Evolutionary conservation across 2,329 filamentous ascomycete genomes (phyloP).

Genomic region (Diaporthe citri): DNA sequence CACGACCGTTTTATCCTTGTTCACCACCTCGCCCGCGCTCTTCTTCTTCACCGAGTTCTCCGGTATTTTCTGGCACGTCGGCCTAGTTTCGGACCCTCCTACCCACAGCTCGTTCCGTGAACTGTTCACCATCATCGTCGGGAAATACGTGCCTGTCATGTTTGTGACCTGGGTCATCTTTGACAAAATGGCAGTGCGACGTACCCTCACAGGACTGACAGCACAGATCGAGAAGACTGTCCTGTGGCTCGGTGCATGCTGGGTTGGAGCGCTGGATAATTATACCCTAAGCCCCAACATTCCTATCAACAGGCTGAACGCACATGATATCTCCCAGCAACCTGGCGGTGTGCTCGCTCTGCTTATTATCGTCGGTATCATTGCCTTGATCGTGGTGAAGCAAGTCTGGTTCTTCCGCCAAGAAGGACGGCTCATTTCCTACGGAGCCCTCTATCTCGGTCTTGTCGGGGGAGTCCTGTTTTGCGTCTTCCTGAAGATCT

Average conservation of each 20-base stretch:
- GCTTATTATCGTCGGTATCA: slow-evolving; percentile 78
- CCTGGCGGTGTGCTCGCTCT: slow-evolving; percentile 89
- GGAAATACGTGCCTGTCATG: slow-evolving; percentile 86
- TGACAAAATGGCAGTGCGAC: slow-evolving; percentile 81
- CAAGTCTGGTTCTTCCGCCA: slow-evolving; percentile 90
- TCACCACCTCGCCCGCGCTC: slow-evolving; percentile 80
- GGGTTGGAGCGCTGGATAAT: slow-evolving; percentile 92
- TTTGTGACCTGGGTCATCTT: slow-evolving; percentile 92
- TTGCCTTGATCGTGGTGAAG: slow-evolving; percentile 76
- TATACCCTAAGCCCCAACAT: slow-evolving; percentile 91
- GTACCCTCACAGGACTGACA: slow-evolving; percentile 77
- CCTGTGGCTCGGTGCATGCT: slow-evolving; percentile 89
- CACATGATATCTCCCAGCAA: slow-evolving; percentile 88
- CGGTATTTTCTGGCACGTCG: slow-evolving; percentile 89
- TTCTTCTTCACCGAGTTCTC: slow-evolving; percentile 90
- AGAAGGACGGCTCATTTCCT: slow-evolving; percentile 83
- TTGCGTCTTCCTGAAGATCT: slow-evolving; percentile 74
- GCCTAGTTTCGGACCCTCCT: slow-evolving; percentile 89
- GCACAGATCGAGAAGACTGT: slow-evolving; percentile 92
- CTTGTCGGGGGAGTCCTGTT: slow-evolving; percentile 77
- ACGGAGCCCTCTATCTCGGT: slow-evolving; percentile 81
- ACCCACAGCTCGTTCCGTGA: slow-evolving; percentile 74
- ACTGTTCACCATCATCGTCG: slow-evolving; percentile 82
- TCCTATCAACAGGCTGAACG: slow-evolving; percentile 91
- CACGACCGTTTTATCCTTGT: slow-evolving; percentile 81